Conservation (phyloP, 2,329 filamentous ascomycete species). For the Colletotrichum endophyticum region DNA sequence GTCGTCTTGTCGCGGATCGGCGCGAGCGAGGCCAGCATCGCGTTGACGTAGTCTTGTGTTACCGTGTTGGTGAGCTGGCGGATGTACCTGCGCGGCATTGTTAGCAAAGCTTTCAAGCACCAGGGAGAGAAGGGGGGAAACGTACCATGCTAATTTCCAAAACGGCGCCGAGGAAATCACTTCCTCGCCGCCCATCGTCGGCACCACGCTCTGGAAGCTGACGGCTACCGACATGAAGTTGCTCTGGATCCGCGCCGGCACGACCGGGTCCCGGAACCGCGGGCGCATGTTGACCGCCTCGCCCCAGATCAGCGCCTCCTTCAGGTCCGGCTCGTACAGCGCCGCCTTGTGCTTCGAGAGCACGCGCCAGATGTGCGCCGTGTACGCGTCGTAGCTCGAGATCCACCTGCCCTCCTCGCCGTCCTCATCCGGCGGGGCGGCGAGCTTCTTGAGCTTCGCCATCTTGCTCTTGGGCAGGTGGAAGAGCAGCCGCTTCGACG, state of each 20-base stretch:
- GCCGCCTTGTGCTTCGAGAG: slow-evolving; percentile 37
- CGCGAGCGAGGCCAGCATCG: slow-evolving; percentile 34
- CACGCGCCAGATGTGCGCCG: slow-evolving; percentile 44
- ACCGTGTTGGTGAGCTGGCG: slow-evolving; percentile 36
- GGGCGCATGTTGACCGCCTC: slow-evolving; percentile 44
- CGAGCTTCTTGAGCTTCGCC: slow-evolving; percentile 40
- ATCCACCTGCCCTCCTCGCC: slow-evolving; percentile 37
- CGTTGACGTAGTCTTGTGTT: slow-evolving; percentile 33
- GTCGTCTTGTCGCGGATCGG: slow-evolving; percentile 39
- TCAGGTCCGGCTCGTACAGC: slow-evolving; percentile 35
- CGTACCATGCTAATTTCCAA: slow-evolving; percentile 36
- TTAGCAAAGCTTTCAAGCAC: fast-evolving
- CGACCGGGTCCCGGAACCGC: slow-evolving; percentile 36
- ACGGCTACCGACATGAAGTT: slow-evolving; percentile 35
- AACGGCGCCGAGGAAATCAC: slow-evolving; percentile 40
- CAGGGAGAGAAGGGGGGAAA: neutral
- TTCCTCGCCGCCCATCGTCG: slow-evolving; percentile 33
- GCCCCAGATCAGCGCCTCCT: slow-evolving; percentile 32
- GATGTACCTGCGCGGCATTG: slow-evolving; percentile 13
- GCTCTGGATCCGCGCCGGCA: slow-evolving; percentile 36
- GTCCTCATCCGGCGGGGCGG: slow-evolving; percentile 31
- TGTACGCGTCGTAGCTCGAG: slow-evolving; percentile 49
- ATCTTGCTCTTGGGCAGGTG: slow-evolving; percentile 49
- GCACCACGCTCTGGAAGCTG: slow-evolving; percentile 27
- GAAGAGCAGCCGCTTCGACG: slow-evolving; percentile 37